Evolutionary conservation across 2,329 filamentous ascomycete genomes (phyloP).

Genomic region (Pseudophaeomoniella oleicola): DNA sequence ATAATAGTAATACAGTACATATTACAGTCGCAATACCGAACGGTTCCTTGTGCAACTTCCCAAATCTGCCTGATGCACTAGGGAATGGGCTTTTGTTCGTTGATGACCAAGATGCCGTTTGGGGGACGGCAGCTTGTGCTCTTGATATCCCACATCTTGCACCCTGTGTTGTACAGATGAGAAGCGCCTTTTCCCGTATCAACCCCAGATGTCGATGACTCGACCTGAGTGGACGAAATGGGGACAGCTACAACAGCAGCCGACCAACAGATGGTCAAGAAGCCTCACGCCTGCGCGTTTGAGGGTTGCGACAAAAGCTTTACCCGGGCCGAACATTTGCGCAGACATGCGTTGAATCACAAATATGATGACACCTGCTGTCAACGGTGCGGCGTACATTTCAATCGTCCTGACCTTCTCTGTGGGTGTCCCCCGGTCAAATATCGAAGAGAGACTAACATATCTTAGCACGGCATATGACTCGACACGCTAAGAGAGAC

Average conservation of each 20-base stretch:
- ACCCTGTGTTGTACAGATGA: too few relatives aligned
- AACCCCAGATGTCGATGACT: too few relatives aligned
- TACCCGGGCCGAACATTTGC: constrained; percentile 43
- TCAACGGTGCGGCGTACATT: constrained; percentile 43
- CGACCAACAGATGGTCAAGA: neutral
- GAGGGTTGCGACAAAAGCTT: constrained; percentile 37
- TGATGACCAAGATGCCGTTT: too few relatives aligned
- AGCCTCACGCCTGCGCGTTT: constrained; percentile 4
- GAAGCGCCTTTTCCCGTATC: too few relatives aligned
- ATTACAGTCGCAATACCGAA: too few relatives aligned
- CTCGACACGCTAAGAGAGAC: constrained; percentile 35
- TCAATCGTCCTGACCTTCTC: constrained; percentile 45
- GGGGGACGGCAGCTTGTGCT: too few relatives aligned
- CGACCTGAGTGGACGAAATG: too few relatives aligned
- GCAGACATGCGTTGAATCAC: constrained; percentile 42
- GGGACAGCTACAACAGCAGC: neutral
- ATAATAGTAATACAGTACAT: too few relatives aligned
- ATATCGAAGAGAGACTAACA: constrained; percentile 7
- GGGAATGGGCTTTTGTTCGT: too few relatives aligned
- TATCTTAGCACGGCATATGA: constrained; percentile 41
- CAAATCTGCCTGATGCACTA: too few relatives aligned
- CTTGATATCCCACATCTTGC: too few relatives aligned
- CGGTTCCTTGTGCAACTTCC: too few relatives aligned
- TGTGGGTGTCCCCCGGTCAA: constrained; percentile 23
- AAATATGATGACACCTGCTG: constrained; percentile 40